These are phyloP conservation scores for Arthrinium phaeospermum DNA, from an alignment of 2,329 filamentous ascomycete genomes.

Conservation along the genomic window DNA sequence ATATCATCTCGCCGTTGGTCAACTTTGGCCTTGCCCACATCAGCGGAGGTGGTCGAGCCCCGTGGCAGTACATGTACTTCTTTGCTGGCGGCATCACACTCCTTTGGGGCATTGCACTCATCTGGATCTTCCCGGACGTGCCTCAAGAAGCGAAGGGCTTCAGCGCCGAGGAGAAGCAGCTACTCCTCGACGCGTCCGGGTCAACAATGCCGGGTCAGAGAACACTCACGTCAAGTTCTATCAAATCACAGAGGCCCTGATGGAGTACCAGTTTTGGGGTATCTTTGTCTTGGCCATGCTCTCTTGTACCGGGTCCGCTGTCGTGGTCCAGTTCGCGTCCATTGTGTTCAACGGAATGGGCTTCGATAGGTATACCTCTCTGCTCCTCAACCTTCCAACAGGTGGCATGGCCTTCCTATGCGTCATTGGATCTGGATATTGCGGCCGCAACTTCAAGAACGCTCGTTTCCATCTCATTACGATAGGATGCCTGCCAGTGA, in stretches of 20 bases:
- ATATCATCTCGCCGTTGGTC: conserved; percentile 40
- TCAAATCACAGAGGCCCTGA: conserved; percentile 36
- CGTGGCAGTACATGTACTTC: conserved; percentile 44
- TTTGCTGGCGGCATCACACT: conserved; percentile 41
- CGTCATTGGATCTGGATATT: conserved; percentile 39
- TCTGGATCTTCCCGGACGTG: conserved; percentile 37
- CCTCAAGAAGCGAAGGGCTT: conserved; percentile 39
- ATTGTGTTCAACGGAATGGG: conserved; percentile 43
- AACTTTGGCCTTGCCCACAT: conserved; percentile 43
- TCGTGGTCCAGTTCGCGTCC: conserved; percentile 38
- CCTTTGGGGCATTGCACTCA: conserved; percentile 32
- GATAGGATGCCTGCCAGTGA: conserved; percentile 35
- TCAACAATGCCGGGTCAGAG: conserved; percentile 36
- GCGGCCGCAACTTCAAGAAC: conserved; percentile 32
- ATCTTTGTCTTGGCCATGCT: conserved; percentile 37
- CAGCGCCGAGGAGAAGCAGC: conserved; percentile 34
- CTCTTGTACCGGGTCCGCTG: conserved; percentile 38
- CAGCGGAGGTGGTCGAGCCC: conserved; percentile 30
- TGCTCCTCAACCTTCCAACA: conserved; percentile 42
- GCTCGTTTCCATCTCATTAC: conserved; percentile 36
- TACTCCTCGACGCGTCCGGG: conserved; percentile 36
- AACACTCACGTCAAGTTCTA: conserved; percentile 35
- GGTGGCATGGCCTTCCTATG: conserved; percentile 39
- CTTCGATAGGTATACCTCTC: conserved; percentile 39
- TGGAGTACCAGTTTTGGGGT: conserved; percentile 38